phyloP scores from a whole-genome alignment of 2,329 filamentous ascomycete species.

The Pseudogymnoascus sp. region DNA sequence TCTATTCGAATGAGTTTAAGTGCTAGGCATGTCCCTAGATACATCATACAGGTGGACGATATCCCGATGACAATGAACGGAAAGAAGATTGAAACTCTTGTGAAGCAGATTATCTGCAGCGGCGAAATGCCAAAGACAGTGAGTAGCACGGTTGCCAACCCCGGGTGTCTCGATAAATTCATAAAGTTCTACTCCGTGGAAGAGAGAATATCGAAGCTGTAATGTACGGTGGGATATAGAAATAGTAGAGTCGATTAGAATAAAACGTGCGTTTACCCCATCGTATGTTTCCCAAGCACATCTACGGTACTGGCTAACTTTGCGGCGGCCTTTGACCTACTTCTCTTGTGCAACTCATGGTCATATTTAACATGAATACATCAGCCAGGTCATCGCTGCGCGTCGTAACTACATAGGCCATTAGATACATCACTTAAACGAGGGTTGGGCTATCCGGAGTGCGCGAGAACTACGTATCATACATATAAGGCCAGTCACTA shows the following conservation, averaged over 20 bases:
- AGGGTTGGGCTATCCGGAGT: too few species aligned
- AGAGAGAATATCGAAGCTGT: constrained; percentile 8
- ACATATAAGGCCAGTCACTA: too few species aligned
- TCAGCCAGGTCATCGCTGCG: neutral
- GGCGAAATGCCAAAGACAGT: constrained; percentile 9
- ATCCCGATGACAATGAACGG: constrained; percentile 9
- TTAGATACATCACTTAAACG: neutral
- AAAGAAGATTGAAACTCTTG: constrained; percentile 12
- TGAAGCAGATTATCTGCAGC: constrained; percentile 11
- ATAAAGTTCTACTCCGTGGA: constrained; percentile 7
- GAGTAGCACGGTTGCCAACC: constrained; percentile 10
- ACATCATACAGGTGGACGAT: neutral
- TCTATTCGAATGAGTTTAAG: constrained; percentile 12
- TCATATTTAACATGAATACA: too few species aligned
- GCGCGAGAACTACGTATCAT: too few species aligned
- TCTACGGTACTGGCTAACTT: neutral
- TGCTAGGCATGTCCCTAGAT: constrained; percentile 5
- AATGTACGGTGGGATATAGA: neutral
- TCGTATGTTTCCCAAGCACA: neutral
- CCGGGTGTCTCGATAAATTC: constrained; percentile 8
- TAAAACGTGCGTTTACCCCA: neutral
- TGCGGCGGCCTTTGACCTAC: neutral
- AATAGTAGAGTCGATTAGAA: neutral
- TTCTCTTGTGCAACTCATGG: neutral
- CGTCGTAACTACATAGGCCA: neutral